These are phyloP conservation scores for Ilex paraguariensis DNA, from an alignment of 305 asterid species.

Conservation along the genomic window DNA sequence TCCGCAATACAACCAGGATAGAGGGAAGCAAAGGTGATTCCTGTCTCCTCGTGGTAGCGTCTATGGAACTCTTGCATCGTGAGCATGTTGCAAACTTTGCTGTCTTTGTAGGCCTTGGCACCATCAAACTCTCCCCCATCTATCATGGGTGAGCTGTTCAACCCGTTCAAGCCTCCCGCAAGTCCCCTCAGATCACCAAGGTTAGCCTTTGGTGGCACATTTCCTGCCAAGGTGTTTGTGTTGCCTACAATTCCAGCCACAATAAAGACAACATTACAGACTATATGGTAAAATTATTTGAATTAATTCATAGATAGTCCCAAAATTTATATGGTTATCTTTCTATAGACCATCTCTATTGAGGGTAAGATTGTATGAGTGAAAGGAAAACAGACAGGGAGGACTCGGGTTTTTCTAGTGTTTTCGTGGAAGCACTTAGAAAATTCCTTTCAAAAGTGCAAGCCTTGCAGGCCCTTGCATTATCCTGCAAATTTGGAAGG, in stretches of 20 bases:
- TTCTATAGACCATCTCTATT: too few species aligned
- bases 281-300: too few species aligned
- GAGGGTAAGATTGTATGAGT: too few species aligned
- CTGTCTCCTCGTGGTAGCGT: constrained; percentile 80
- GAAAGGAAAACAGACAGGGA: too few species aligned
- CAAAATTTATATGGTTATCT: too few species aligned
- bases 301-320: too few species aligned
- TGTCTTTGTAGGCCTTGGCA: constrained; percentile 95
- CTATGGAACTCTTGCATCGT: constrained; percentile 96
- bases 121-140: constrained; percentile 92
- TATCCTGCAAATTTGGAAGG: too few species aligned
- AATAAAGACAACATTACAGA: too few species aligned
- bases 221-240: constrained; percentile 91
- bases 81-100: constrained; percentile 98
- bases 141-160: constrained; percentile 70
- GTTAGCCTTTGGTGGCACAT: constrained; percentile 95
- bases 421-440: too few species aligned
- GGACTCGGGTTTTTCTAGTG: too few species aligned
- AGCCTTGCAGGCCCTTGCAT: too few species aligned
- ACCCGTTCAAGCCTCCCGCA: constrained; percentile 64
- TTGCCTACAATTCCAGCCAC: constrained; percentile 38
- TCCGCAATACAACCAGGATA: constrained; percentile 98
- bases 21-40: constrained; percentile 77
- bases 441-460: too few species aligned
- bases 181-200: constrained; percentile 90